These are phyloP conservation scores for Petunia hybrid DNA, from an alignment of 305 asterid species.

Conservation along the genomic window DNA sequence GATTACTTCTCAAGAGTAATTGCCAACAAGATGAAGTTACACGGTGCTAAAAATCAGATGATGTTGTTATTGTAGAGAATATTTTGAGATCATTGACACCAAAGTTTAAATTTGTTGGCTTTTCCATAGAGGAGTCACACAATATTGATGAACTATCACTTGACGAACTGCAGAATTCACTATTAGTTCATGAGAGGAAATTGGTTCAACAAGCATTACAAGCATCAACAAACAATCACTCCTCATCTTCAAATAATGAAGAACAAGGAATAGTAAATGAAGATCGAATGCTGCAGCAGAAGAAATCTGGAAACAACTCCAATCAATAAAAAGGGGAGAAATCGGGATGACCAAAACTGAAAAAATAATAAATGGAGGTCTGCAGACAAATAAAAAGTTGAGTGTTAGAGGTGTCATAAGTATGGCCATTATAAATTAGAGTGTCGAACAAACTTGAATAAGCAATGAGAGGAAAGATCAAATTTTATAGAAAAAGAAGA, in stretches of 20 bases:
- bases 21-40: no score
- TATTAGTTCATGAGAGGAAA: no score
- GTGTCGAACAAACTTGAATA: neutral
- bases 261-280: neutral
- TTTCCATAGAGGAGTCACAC: no score
- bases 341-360: neutral
- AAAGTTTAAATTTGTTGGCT: no score
- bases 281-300: neutral
- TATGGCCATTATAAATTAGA: neutral
- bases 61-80: no score
- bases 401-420: neutral
- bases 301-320: neutral
- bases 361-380: neutral
- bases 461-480: neutral
- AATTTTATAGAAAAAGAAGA: neutral
- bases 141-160: no score
- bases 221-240: neutral
- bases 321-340: neutral
- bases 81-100: no score
- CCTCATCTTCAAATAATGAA: neutral
- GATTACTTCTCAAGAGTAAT: no score
- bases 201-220: neutral
- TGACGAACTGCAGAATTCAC: no score
- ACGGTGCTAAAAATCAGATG: no score
- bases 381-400: constrained; percentile 19